Base-by-base conservation (phyloP, 2,329 filamentous ascomycete genomes). In the Aspergillus terreus region DNA sequence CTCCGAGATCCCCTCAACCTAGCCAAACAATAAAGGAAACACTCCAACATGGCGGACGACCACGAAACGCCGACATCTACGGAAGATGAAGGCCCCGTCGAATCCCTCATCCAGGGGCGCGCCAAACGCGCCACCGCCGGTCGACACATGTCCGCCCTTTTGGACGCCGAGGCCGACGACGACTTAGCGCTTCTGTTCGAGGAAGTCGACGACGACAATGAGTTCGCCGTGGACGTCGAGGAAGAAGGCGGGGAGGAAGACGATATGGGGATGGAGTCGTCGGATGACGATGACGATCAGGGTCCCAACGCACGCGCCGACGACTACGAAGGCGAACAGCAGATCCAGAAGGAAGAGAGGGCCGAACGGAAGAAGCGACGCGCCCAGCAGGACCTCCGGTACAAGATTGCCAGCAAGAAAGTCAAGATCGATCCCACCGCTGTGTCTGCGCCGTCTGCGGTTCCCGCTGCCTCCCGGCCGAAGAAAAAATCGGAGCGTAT, bases 191-290 rank as follows among this genome's bases (percentile, higher is more conserved):
- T 55, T 86, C 57, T 72, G 2, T 72, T 92, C 71, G 84, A 83
- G 49, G 87, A 91, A 62, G 82, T 79, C 6, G 85, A 80, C 27
- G 78, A 80, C 52, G 76, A 83, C 43, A 70, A 70, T 23, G 73
- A 74, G 33, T 76, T 73, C 35, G 67, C 68, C 12, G 55, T 58
- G 6, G 65, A 62, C 15, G 69, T 62, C 47, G 72, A 61, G 6
- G 71, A 60, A 11, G 80, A 79, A 23, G 71, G 59, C 6, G 80
- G 79, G 10, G 81, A 82, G 49, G 82, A 76, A 2, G 89, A 87
- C 1, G 92, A 96, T 66, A 85, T 89, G 59, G 85, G 89, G 44
- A 86, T 96, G 76, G 90, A 95, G 12, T 95, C 90, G 0, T 89
- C 85, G 0, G 88, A 90, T 57, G 87, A 91, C 44, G 90, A 94